Base-by-base conservation (phyloP, 2,329 filamentous ascomycete genomes). In the Incumbomyces lentus region DNA sequence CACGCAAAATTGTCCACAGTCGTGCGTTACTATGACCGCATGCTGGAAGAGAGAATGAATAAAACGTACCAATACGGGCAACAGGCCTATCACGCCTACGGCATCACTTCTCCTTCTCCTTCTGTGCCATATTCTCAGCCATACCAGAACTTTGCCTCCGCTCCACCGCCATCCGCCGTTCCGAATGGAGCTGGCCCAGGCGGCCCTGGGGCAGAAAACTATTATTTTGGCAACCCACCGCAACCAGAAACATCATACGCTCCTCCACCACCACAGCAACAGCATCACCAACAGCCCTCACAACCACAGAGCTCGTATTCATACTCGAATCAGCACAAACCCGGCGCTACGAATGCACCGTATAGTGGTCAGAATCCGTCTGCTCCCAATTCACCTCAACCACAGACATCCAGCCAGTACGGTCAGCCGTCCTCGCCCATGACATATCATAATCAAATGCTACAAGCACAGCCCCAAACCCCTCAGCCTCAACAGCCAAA, bases 1-100 rank as follows among this genome's bases (percentile, higher is more conserved):
- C 92, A 98, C 62, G 85, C 88, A 14, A 98, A 98, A 63, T 72
- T 98, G 18, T 92, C 90, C 0, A 95, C 90, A 0, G 92, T 96
- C 19, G 92, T 98, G 4, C 80, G 92, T 30, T 96, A 96, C 62
- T 98, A 98, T 61, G 92, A 98, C 64, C 81, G 88, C 34, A 96
- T 98, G 92, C 75, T 98, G 13, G 92, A 98, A 65, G 92, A 98
- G 53, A 81, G 92, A 33, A 73, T 98, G 19, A 94, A 88, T 7
- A 93, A 84, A 63, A 90, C 92, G 1, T 96, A 96, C 62, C 36
- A 46, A 14, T 57, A 57, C 47, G 84, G 81, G 53, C 86, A 94
- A 59, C 84, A 90, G 58, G 75, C 76, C 2, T 87, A 87, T 53
- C 61, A 63, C 2, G 55, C 49, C 6, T 56, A 57, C 37, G 48